These are phyloP conservation scores for Diaporthe capsici DNA, from an alignment of 2,329 filamentous ascomycete genomes.

Conservation along the genomic window DNA sequence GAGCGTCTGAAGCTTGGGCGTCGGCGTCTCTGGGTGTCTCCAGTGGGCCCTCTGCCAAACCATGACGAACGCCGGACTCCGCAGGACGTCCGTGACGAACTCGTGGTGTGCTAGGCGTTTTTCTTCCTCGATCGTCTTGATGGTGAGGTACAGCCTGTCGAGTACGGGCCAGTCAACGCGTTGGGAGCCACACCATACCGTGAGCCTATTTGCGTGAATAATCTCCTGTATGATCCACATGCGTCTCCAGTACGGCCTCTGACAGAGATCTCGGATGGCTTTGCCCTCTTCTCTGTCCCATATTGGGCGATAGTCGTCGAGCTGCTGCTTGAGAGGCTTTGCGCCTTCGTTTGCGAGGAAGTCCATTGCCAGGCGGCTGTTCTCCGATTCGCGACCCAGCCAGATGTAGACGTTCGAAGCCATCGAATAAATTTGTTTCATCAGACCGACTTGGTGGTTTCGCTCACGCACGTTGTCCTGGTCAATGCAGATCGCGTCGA, in stretches of 20 bases:
- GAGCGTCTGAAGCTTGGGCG: constrained; percentile 17
- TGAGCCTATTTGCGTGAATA: constrained; percentile 11
- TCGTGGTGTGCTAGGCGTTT: background rate
- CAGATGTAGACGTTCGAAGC: constrained; percentile 12
- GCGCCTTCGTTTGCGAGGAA: background rate
- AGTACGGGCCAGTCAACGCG: background rate
- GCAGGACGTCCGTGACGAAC: background rate
- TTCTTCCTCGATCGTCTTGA: background rate
- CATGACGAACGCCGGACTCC: constrained; percentile 17
- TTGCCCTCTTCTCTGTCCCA: background rate
- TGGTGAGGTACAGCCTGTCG: background rate
- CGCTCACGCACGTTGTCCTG: background rate
- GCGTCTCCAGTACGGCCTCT: constrained; percentile 12
- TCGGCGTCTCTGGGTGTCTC: constrained; percentile 14
- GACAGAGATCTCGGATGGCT: background rate
- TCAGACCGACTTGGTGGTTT: constrained; percentile 1
- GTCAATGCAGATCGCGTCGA: constrained; percentile 26
- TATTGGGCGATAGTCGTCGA: background rate
- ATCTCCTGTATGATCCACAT: constrained; percentile 34
- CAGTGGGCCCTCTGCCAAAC: constrained; percentile 24
- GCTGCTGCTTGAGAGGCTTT: background rate
- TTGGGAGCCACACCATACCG: constrained; percentile 18
- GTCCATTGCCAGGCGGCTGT: constrained; percentile 2
- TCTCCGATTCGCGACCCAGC: background rate
- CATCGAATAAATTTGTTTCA: constrained; percentile 16